Base-by-base conservation (phyloP, 306 rosid genomes). In the Lupinus albus region DNA sequence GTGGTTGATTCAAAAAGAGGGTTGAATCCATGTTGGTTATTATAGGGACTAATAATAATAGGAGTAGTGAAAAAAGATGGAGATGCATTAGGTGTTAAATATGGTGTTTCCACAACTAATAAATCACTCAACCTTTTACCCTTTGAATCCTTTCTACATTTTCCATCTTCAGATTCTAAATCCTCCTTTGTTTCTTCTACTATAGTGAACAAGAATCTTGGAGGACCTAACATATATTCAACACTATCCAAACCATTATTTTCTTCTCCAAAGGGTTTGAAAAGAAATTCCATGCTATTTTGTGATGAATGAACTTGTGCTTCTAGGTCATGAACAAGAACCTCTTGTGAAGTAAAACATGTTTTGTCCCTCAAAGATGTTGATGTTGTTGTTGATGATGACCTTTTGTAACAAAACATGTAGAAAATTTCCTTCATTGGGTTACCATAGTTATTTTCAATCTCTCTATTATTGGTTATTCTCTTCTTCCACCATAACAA, bases 401-500 rank as follows among this genome's bases (percentile, higher is more conserved):
- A 79, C 46, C 73, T 93, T 74, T 87, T 86, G 89, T 87, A 93
- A 74, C 99, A 93, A 59, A 93, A 88, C 97, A 86, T 88, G 76
- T 83, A 85, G 86, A 93, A 84, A 2, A 89, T 21, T 76, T 89
- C 96, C 51, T 85, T 92, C 30, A 86, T 78, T 10, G 96, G 95
- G 74, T 84, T 84, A 44, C 86, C 85, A 76, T 84, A 84, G 46
- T 84, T 86, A 77, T 71, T 84, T 35, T 85, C 89, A 57, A 87
- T 84, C 69, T 84, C 90, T 78, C 90, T 88, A 59, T 51, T 88
- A 59, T 51, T 79, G 53, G 83, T 81, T 74, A 88, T 83, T 61
- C 86, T 88, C 83, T 90, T 93, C 87, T 93, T 93, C 97, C 97
- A 88, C 99, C 99, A 90, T 36, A 93, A 54, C 76, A 93, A 71